Evolutionary conservation across 345 rosid species (phyloP).

Genomic region (Rhodamnia rubescens): DNA sequence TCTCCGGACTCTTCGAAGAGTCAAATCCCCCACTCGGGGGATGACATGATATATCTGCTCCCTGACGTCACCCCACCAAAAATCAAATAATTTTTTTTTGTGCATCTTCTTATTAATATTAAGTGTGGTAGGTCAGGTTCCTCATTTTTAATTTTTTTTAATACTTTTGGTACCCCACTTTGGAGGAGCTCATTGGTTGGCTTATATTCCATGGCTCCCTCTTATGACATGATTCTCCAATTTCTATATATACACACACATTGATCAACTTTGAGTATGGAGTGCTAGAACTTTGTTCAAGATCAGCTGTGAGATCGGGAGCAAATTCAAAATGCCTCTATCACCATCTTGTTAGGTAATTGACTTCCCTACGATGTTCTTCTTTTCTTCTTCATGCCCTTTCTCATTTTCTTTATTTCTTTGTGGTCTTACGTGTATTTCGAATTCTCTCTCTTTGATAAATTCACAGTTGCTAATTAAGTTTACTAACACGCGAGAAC

Average conservation of each 20-base stretch:
- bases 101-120: neutral
- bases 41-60: neutral
- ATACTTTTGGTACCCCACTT: neutral
- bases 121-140: neutral
- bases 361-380: neutral
- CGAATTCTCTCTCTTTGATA: too few species aligned
- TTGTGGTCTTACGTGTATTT: neutral
- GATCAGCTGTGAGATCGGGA: neutral
- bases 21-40: neutral
- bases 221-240: neutral
- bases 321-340: neutral
- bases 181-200: neutral
- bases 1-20: neutral
- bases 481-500: neutral
- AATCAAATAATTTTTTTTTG: too few species aligned
- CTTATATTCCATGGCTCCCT: neutral
- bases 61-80: conserved; percentile 2
- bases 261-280: neutral
- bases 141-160: neutral
- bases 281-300: neutral
- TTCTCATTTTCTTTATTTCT: neutral
- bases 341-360: neutral
- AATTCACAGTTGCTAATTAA: neutral
- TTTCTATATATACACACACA: neutral
- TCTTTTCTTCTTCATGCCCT: neutral